Evolutionary conservation across 2,329 filamentous ascomycete genomes (phyloP).

Genomic region (Pestalotiopsis sp.): DNA sequence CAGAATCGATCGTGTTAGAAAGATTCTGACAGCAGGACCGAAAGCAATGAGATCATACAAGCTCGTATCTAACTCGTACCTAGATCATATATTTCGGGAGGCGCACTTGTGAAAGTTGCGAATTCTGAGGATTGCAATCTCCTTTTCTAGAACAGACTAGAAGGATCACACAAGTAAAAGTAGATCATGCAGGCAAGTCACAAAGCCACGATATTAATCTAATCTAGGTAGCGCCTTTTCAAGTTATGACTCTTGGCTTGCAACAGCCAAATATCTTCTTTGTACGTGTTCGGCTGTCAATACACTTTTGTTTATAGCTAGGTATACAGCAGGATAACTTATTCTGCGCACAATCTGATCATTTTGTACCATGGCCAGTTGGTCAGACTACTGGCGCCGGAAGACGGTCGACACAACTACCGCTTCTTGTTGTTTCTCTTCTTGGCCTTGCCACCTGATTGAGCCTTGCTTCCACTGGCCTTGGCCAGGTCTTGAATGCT

Average conservation of each 20-base stretch:
- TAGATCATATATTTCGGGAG: too few species aligned
- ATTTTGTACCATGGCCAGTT: too few species aligned
- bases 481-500: slow-evolving; percentile 55
- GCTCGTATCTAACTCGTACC: too few species aligned
- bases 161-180: background rate
- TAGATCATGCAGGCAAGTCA: background rate
- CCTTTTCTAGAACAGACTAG: background rate
- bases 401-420: slow-evolving; percentile 24
- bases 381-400: background rate
- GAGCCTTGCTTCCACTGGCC: slow-evolving; percentile 43
- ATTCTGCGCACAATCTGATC: too few species aligned
- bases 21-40: too few species aligned
- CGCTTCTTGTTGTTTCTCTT: slow-evolving; percentile 56
- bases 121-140: background rate
- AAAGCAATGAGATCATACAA: too few species aligned
- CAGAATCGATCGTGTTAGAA: too few species aligned
- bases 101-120: too few species aligned
- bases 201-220: background rate
- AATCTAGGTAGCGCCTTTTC: background rate
- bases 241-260: background rate
- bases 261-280: background rate
- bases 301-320: background rate
- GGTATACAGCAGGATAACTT: too few species aligned
- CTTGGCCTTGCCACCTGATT: slow-evolving; percentile 45
- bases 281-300: background rate